Percentiles rank a stretch among this genome's conserved stretches.
These are phyloP conservation scores for Fusarium nodosum DNA, from an alignment of 2,329 filamentous ascomycete genomes.

Conservation along the genomic window DNA sequence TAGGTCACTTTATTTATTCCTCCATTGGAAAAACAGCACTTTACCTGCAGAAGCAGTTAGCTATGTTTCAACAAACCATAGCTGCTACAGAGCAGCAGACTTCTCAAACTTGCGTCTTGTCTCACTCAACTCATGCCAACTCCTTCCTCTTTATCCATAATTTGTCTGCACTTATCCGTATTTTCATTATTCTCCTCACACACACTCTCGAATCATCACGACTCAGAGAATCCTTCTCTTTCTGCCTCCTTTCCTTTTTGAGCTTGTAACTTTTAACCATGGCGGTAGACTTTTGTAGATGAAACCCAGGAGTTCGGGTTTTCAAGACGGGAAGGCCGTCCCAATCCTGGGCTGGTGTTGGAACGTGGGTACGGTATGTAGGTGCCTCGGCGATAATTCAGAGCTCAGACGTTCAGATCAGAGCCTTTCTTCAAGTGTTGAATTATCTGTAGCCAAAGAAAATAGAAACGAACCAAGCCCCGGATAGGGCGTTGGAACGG, in stretches of 20 bases:
- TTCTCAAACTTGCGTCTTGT: slow-evolving; percentile 8
- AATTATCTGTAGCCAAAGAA: slow-evolving; percentile 22
- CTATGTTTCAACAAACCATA: slow-evolving; percentile 13
- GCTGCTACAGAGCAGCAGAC: not conserved
- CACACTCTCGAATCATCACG: slow-evolving; percentile 5
- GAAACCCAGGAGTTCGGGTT: slow-evolving; percentile 15
- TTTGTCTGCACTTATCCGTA: not conserved
- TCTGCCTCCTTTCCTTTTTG: slow-evolving; percentile 17
- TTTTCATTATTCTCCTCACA: not conserved
- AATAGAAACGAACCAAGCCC: slow-evolving; percentile 11
- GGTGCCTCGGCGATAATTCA: slow-evolving; percentile 22
- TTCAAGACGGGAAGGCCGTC: slow-evolving; percentile 17
- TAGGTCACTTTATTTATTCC: slow-evolving; percentile 26
- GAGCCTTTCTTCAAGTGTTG: not conserved
- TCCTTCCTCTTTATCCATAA: not conserved
- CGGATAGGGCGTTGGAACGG: slow-evolving; percentile 39
- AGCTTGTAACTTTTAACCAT: slow-evolving; percentile 21
- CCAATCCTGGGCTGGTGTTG: slow-evolving; percentile 18
- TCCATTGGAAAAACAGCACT: slow-evolving; percentile 35
- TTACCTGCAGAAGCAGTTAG: slow-evolving; percentile 36
- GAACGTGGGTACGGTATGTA: slow-evolving; percentile 13
- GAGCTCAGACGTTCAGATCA: not conserved
- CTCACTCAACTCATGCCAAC: slow-evolving; percentile 9
- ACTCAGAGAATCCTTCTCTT: slow-evolving; percentile 6
- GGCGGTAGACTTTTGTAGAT: slow-evolving; percentile 22